These are phyloP conservation scores for Boletus tomentosulus DNA, from an alignment of 768 basidiomycete species.

Conservation along the genomic window DNA sequence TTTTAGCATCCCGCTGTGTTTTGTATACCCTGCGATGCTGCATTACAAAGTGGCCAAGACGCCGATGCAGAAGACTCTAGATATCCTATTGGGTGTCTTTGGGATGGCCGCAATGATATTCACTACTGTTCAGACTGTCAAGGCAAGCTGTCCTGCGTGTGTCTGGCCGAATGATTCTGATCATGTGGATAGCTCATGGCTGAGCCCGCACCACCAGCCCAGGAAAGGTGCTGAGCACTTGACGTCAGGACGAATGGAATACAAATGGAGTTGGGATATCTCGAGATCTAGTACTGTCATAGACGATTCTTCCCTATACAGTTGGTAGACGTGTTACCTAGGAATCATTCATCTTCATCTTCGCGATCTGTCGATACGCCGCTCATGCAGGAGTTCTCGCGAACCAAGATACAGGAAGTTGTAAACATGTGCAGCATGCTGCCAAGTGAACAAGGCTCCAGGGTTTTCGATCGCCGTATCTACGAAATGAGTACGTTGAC, in stretches of 20 bases:
- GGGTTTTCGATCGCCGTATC: constrained; percentile 10
- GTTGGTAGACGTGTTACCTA: constrained; percentile 13
- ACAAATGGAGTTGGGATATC: background rate
- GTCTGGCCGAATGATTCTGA: constrained; percentile 9
- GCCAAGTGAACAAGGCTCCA: background rate
- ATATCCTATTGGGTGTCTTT: constrained; percentile 73
- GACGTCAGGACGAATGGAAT: background rate
- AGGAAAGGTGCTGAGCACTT: constrained; percentile 24
- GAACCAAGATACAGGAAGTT: background rate
- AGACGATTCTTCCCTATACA: constrained; percentile 6
- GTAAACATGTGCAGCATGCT: background rate
- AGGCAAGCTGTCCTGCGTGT: constrained; percentile 35
- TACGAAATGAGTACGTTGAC: constrained; percentile 6
- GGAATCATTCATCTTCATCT: constrained; percentile 9
- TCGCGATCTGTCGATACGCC: constrained; percentile 15
- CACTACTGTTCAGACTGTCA: constrained; percentile 76
- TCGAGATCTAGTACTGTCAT: constrained; percentile 12
- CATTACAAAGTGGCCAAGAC: constrained; percentile 83
- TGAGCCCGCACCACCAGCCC: constrained; percentile 34
- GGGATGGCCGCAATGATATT: constrained; percentile 69
- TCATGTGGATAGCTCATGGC: constrained; percentile 51
- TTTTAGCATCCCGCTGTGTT: constrained; percentile 83
- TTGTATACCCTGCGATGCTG: constrained; percentile 90
- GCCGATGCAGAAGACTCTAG: constrained; percentile 55
- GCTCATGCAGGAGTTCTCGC: constrained; percentile 12